Percentiles rank a stretch among this genome's conserved stretches.
phyloP scores from a whole-genome alignment of 768 basidiomycete species.

The Leccinellum rugosiceps region DNA sequence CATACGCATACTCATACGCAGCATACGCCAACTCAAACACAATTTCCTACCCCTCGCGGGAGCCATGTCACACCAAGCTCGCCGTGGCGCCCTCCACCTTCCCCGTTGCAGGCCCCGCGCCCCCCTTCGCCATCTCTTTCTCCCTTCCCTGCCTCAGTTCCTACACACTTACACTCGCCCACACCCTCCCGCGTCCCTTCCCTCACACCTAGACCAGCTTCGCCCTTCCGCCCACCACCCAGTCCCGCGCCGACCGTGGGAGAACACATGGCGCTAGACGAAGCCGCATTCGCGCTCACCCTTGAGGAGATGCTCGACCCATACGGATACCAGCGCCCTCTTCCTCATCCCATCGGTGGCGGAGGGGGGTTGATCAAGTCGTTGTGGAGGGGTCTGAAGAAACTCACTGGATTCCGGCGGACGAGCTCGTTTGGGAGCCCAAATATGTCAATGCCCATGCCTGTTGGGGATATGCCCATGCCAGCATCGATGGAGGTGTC shows the following conservation, averaged over 20 bases:
- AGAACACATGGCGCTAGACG: constrained; percentile 30
- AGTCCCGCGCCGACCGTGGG: constrained; percentile 28
- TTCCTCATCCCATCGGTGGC: not conserved
- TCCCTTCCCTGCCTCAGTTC: not conserved
- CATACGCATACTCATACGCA: not conserved
- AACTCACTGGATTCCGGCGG: constrained; percentile 19
- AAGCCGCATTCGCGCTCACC: not conserved
- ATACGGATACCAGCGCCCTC: constrained; percentile 5
- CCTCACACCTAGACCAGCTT: constrained; percentile 2
- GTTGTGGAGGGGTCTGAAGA: constrained; percentile 34
- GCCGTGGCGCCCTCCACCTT: not conserved
- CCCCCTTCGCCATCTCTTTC: not conserved
- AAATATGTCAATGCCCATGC: constrained; percentile 3
- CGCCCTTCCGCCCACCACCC: constrained; percentile 17
- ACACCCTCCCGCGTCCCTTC: not conserved
- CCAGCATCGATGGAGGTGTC: not conserved
- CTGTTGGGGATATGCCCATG: not conserved
- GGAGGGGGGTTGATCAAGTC: constrained; percentile 24
- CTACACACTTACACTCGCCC: not conserved
- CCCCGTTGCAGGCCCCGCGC: not conserved
- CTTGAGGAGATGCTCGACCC: constrained; percentile 1
- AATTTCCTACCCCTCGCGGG: not conserved
- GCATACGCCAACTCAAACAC: not conserved
- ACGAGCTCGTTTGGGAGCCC: not conserved
- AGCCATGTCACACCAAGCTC: not conserved